Conservation (phyloP, 345 rosid species). For the Acer campestre region DNA sequence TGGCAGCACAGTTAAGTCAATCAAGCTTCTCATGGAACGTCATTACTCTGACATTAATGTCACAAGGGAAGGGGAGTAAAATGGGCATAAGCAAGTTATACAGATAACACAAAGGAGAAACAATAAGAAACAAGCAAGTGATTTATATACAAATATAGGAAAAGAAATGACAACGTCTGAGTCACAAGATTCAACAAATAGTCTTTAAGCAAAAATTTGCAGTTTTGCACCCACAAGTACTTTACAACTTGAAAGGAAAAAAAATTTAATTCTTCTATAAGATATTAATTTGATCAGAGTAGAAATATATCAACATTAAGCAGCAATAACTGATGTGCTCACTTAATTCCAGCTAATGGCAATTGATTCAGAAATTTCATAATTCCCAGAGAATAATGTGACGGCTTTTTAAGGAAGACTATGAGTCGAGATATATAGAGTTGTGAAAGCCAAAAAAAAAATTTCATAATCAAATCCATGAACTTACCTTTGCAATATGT, state of each 20-base stretch:
- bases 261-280: neutral
- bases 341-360: neutral
- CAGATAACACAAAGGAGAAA: neutral
- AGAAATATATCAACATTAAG: neutral
- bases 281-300: neutral
- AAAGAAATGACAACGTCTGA: neutral
- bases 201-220: neutral
- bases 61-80: neutral
- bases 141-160: neutral
- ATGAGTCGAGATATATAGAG: neutral
- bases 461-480: slow-evolving; percentile 10
- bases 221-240: no score
- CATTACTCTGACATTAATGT: neutral
- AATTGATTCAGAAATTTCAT: neutral
- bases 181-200: neutral
- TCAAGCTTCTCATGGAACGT: neutral
- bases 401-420: neutral
- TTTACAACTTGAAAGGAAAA: neutral
- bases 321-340: neutral
- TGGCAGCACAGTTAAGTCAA: neutral
- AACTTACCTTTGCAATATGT: slow-evolving; percentile 63
- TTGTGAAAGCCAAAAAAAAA: neutral
- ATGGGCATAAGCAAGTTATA: neutral
- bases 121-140: no score
- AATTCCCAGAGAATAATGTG: neutral